phyloP scores from a whole-genome alignment of 2,329 filamentous ascomycete genomes.

The Anthostomella pinea region DNA sequence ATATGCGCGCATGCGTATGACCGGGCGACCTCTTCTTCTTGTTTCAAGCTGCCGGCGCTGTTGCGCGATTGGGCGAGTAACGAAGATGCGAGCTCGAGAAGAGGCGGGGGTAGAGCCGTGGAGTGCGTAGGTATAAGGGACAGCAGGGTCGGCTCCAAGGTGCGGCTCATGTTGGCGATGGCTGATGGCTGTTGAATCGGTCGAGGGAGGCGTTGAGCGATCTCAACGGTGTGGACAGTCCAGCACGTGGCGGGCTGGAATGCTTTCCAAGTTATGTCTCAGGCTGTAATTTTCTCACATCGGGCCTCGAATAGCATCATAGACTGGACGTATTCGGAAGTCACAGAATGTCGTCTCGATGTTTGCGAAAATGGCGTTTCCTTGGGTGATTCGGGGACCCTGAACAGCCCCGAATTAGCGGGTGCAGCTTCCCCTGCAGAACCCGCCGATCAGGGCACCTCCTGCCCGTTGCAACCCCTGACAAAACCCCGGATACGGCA shows the following conservation, averaged over 20 bases:
- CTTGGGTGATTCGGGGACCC: neutral
- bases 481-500: neutral
- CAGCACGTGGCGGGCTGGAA: too few species aligned
- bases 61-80: slow-evolving; percentile 78
- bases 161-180: slow-evolving; percentile 64
- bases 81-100: slow-evolving; percentile 68
- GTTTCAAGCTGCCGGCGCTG: slow-evolving; percentile 72
- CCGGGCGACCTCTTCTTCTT: slow-evolving; percentile 84
- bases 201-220: too few species aligned
- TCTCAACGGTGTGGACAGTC: too few species aligned
- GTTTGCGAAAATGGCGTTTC: neutral
- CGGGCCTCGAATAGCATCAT: too few species aligned
- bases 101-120: slow-evolving; percentile 62
- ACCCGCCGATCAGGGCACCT: neutral
- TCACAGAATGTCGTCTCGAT: neutral
- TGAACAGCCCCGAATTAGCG: neutral
- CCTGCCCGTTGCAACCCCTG: neutral
- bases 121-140: slow-evolving; percentile 72
- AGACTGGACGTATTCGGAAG: neutral
- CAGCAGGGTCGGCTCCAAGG: slow-evolving; percentile 70
- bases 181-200: too few species aligned
- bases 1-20: slow-evolving; percentile 83
- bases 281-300: too few species aligned
- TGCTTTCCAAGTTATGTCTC: too few species aligned
- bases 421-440: slow-evolving; percentile 1